Evolutionary conservation across 2,329 filamentous ascomycete species (phyloP).

Genomic region (Alternaria arborescens): DNA sequence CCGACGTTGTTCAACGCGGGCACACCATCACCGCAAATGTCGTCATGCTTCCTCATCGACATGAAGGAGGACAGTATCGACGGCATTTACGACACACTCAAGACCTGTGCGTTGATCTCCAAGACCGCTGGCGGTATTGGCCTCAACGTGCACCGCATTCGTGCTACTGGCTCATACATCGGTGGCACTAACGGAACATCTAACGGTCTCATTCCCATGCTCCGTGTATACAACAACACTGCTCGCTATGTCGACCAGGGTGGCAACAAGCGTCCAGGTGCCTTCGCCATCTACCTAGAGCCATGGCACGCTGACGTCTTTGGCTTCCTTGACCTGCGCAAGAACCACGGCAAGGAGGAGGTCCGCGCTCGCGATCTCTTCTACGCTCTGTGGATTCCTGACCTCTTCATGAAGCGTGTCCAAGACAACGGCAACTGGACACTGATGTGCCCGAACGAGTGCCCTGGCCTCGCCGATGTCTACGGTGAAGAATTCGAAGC

Average conservation of each 20-base stretch:
- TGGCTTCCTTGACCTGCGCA: slow-evolving; percentile 94
- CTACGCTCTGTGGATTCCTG: slow-evolving; percentile 97
- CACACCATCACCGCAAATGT: slow-evolving; percentile 91
- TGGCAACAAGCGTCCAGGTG: slow-evolving; percentile 98
- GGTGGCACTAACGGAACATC: slow-evolving; percentile 97
- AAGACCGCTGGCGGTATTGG: slow-evolving; percentile 99
- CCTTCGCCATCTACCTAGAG: slow-evolving; percentile 98
- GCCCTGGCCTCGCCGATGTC: slow-evolving; percentile 91
- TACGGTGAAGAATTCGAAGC: slow-evolving; percentile 98
- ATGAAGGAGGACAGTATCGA: slow-evolving; percentile 99
- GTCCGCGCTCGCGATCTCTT: slow-evolving; percentile 96
- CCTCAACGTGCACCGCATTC: slow-evolving; percentile 94
- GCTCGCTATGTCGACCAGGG: slow-evolving; percentile 98
- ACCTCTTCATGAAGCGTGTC: slow-evolving; percentile 99
- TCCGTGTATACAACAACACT: slow-evolving; percentile 99
- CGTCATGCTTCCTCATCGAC: slow-evolving; percentile 98
- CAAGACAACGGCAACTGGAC: slow-evolving; percentile 98
- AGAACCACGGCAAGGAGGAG: slow-evolving; percentile 99
- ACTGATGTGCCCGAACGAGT: slow-evolving; percentile 97
- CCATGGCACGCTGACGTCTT: slow-evolving; percentile 99
- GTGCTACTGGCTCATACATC: slow-evolving; percentile 97
- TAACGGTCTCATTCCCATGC: slow-evolving; percentile 97
- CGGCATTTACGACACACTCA: slow-evolving; percentile 98
- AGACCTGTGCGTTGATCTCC: slow-evolving; percentile 99
- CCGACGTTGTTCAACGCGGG: slow-evolving; percentile 98